Evolutionary conservation across 2,329 filamentous ascomycete species (phyloP), one percentile per base, ranked within the genome.

Genomic region (Nothopassalora personata): DNA sequence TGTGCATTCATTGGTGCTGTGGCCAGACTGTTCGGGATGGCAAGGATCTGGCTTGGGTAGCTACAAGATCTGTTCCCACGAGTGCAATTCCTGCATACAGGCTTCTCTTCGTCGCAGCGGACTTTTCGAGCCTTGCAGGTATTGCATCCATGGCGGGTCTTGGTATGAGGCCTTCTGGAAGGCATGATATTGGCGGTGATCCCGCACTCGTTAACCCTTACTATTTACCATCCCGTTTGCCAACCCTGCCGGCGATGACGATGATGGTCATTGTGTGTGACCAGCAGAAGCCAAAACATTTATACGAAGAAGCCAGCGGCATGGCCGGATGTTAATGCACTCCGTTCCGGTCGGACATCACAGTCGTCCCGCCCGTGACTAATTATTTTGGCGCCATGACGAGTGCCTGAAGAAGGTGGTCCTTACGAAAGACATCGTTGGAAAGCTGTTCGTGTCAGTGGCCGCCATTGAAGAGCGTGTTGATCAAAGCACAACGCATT

Each of bases 51-150:
- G 33, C 58, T 60, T 3, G 64, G 56, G 51, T 64, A 65, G 28
- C 53, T 56, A 48, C 64, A 66, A 11, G 53, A 31, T 30, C 64
- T 53, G 13, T 64, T 64, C 23, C 64, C 64, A 27, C 64, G 59
- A 15, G 62, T 66, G 47, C 64, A 64, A 31, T 66, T 66, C 7
- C 58, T 59, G 45, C 64, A 66, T 10, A 64, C 56, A 15, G 64
- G 64, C 45, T 64, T 66, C 45, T 63, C 57, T 34, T 63, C 58
- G 33, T 66, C 64, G 54, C 64, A 66, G 8, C 64, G 62, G 2
- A 66, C 64, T 39, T 64, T 64, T 10, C 64, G 34, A 9, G 57
- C 50, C 45, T 66, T 66, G 58, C 64, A 66, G 13, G 64, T 66
- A 11, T 53, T 57, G 54, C 64, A 66, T 13, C 64, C 64, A 54